phyloP scores from a whole-genome alignment of 1,284 basidiomycete genomes.

The Puccinia polysora region DNA sequence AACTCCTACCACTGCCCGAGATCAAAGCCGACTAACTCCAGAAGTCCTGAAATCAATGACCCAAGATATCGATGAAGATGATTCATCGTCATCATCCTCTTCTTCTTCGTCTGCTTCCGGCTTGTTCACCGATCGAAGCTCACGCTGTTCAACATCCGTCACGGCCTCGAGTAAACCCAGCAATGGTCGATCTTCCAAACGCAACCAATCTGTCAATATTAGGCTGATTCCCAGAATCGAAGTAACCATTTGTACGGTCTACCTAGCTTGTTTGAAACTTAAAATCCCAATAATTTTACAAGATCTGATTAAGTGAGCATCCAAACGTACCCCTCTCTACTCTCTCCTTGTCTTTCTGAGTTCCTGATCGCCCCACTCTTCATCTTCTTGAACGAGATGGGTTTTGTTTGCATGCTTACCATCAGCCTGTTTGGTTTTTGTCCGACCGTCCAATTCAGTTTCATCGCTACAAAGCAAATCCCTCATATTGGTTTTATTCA shows the following conservation, averaged over 20 bases:
- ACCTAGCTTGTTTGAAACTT: constrained; percentile 34
- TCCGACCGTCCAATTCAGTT: no score
- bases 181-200: no score
- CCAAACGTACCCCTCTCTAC: not conserved
- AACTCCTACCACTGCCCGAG: not conserved
- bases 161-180: not conserved
- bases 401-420: no score
- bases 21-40: constrained; percentile 10
- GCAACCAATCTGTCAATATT: not conserved
- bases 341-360: not conserved
- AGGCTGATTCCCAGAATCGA: constrained; percentile 18
- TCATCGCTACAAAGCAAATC: constrained; percentile 29
- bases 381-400: no score
- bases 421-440: no score
- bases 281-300: constrained; percentile 35
- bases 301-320: constrained; percentile 34
- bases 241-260: constrained; percentile 21
- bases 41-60: constrained; percentile 33
- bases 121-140: not conserved
- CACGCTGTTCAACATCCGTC: no score
- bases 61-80: constrained; percentile 1
- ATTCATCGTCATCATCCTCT: not conserved
- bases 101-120: not conserved
- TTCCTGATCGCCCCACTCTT: not conserved
- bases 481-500: constrained; percentile 32